Evolutionary conservation across 2,329 filamentous ascomycete species (phyloP).

Genomic region (Cercospora canescens): DNA sequence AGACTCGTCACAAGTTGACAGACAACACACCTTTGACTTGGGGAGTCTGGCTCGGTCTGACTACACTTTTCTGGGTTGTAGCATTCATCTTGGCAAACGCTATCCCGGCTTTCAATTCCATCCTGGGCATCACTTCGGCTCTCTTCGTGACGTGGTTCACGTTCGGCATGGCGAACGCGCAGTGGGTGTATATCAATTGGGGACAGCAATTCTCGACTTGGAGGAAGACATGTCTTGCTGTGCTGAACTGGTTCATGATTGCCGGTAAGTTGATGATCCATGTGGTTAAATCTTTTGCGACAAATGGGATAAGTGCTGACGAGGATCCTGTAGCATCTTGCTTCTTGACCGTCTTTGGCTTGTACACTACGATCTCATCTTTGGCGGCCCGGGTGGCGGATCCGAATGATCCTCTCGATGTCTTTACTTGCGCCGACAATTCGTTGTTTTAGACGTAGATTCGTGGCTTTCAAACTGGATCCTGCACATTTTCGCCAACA

Average conservation of each 20-base stretch:
- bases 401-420: conserved; percentile 3
- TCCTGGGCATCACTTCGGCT: conserved; percentile 53
- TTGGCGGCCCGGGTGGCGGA: not conserved
- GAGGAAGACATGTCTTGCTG: conserved; percentile 3
- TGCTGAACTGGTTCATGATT: conserved; percentile 8
- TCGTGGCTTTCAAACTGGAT: too few relatives aligned
- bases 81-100: conserved; percentile 49
- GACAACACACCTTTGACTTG: conserved; percentile 50
- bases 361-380: conserved; percentile 3
- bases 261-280: not conserved
- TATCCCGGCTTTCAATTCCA: conserved; percentile 56
- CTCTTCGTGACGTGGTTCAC: conserved; percentile 58
- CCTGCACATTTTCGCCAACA: too few relatives aligned
- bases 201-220: conserved; percentile 7
- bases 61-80: conserved; percentile 48
- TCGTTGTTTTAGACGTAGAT: not conserved
- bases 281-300: too few relatives aligned
- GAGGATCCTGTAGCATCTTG: not conserved
- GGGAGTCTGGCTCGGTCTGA: conserved; percentile 49
- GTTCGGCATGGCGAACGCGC: conserved; percentile 41
- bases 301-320: not conserved
- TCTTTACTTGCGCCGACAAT: conserved; percentile 1
- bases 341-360: not conserved
- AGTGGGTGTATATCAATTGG: conserved; percentile 7
- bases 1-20: conserved; percentile 11